Evolutionary conservation across 257 asterid species (phyloP).

Genomic region (Solanum etuberosum): DNA sequence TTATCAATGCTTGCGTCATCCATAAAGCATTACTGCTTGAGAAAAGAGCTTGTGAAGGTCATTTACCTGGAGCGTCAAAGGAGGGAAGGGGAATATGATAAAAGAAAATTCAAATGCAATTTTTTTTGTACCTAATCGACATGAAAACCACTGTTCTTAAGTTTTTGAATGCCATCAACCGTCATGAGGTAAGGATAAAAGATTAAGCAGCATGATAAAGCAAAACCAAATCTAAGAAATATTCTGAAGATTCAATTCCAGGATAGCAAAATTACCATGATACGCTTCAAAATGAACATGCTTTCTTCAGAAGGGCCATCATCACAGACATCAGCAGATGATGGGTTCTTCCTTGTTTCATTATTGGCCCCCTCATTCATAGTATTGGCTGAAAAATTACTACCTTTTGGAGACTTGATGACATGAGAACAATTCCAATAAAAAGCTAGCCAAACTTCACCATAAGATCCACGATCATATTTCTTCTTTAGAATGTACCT

Average conservation of each 20-base stretch:
- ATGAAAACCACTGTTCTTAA: background rate
- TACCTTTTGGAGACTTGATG: slow-evolving; percentile 26
- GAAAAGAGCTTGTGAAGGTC: background rate
- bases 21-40: background rate
- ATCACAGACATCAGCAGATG: slow-evolving; percentile 31
- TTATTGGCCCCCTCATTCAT: slow-evolving; percentile 24
- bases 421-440: slow-evolving; percentile 79
- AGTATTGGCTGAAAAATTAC: slow-evolving; percentile 12
- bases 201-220: background rate
- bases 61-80: background rate
- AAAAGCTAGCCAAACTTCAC: slow-evolving; percentile 99
- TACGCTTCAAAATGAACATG: slow-evolving; percentile 88
- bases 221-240: background rate
- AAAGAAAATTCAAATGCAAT: background rate
- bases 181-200: background rate
- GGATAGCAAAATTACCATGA: slow-evolving; percentile 54
- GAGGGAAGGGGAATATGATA: background rate
- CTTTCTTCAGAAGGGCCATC: slow-evolving; percentile 31
- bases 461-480: slow-evolving; percentile 94
- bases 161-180: background rate
- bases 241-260: background rate
- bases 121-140: background rate
- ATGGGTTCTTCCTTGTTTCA: slow-evolving; percentile 18
- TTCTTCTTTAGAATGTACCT: slow-evolving; percentile 92
- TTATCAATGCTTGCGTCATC: background rate